phyloP scores from a whole-genome alignment of 768 basidiomycete genomes.

The Boletus rex-veris region DNA sequence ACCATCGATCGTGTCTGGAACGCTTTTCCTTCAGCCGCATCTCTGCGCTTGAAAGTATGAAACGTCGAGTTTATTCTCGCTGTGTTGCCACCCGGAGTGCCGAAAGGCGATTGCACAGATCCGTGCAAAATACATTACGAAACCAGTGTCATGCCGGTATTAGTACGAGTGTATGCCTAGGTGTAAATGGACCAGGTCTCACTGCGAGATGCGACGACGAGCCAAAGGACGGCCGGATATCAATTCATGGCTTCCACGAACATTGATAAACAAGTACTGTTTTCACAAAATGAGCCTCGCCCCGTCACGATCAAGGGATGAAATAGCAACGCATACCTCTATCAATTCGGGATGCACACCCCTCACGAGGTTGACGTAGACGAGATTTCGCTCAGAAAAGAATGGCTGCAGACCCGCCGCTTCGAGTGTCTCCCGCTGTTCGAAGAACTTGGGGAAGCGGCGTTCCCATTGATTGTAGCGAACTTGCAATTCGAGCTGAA shows the following conservation, averaged over 20 bases:
- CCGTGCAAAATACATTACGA: too few species aligned
- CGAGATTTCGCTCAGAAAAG: conserved; percentile 58
- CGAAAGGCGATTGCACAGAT: too few species aligned
- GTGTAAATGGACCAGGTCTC: neutral
- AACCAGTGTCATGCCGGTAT: conserved; percentile 6
- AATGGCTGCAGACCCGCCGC: conserved; percentile 66
- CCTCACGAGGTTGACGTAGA: conserved; percentile 41
- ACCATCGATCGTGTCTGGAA: too few species aligned
- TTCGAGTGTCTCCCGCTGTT: conserved; percentile 73
- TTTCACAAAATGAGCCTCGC: neutral
- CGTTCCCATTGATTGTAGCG: conserved; percentile 47
- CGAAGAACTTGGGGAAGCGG: conserved; percentile 53
- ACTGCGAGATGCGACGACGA: conserved; percentile 9
- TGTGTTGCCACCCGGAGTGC: too few species aligned
- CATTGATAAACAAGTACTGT: conserved; percentile 51
- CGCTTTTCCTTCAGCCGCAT: too few species aligned
- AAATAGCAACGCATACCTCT: conserved; percentile 31
- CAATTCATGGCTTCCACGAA: conserved; percentile 41
- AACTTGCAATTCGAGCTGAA: conserved; percentile 66
- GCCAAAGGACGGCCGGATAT: conserved; percentile 22
- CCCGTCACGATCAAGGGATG: neutral
- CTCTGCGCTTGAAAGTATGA: too few species aligned
- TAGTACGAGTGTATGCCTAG: conserved; percentile 8
- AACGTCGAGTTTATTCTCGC: too few species aligned
- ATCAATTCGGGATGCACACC: conserved; percentile 37